Evolutionary conservation across 2,329 filamentous ascomycete genomes (phyloP), one percentile per base, ranked within the genome.

Genomic region (Calonectria hongkongensis): DNA sequence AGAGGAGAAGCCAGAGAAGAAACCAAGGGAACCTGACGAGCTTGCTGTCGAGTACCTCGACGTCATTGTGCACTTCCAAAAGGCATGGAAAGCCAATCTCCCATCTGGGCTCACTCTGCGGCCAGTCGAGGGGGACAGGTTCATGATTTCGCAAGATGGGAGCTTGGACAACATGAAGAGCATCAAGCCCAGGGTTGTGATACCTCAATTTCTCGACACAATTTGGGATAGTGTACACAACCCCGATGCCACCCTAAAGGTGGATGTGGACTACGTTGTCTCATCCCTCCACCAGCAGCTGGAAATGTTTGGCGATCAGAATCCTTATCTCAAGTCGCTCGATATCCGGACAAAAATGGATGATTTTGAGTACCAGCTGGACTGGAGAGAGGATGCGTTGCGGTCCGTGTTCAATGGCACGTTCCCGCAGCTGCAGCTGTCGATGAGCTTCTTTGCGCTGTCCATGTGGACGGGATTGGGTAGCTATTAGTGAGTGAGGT

Each of bases 391-490:
- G 5, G 27, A 68, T 51, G 30, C 68, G 15, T 30, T 65, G 30
- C 15, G 33, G 43, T 15, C 18, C 18, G 27, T 70, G 21, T 64
- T 70, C 25, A 54, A 65, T 15, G 33, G 21, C n/a, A 39, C 68
- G n/a, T n/a, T 39, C 39, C 60, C 60, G 2, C 13, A 25, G 28
- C 3, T 70, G 25, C 68, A 64, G 2, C 39, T 70, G 5, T 47
- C 39, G 21, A 58, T 70, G 68, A 30, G 30, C 15, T 56, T 65
- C 30, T 58, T 54, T 25, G 27, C 60, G 18, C 27, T 56, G 21
- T 48, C 60, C 9, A 62, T 70, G 15, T 70, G 68, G 66, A 36
- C 43, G 39, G 66, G 66, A 3, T 33, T 58, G 54, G 68, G 60
- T 9, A 58, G 10, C 7, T 58, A 65, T 25, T 48, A 18, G n/a